Base-by-base conservation (phyloP, 1,284 basidiomycete genomes). In the Hypsizygus ulmarius region DNA sequence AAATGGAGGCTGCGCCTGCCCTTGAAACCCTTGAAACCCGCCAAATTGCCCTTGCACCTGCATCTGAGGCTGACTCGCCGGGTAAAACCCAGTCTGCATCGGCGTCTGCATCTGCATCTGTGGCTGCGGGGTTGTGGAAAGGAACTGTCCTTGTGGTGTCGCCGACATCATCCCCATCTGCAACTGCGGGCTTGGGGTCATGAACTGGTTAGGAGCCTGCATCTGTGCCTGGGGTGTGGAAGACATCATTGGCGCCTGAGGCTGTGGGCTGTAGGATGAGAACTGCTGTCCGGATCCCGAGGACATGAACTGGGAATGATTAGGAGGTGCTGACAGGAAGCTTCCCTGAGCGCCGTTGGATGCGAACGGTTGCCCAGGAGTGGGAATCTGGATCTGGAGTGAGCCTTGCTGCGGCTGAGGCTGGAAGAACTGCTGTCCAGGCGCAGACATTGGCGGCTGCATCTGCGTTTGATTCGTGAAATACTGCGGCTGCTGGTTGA, bases 211-310 rank as follows among this genome's bases (percentile, higher is more conserved):
- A 27, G 40, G 50, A 50, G 41, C 7, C 30, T 59, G 52, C 51
- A 56, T 55, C 30, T 55, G 54, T 15, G 53, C 53, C 40, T 60
- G 59, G 5, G 59, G 59, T 28, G 59, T 60, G 14, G 49, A 54
- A 10, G 57, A 52, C 54, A 53, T 43, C 8, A 50, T 12, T 37
- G 39, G 8, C 15, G 36, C 18, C 30, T 52, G 52, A 4, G 54
- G 51, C 42, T 67, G 66, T 8, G 67, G 64, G 39, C 62, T 68
- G 18, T 58, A 59, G 14, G 64, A 61, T 12, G 53, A 51, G 30
- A 60, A 60, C 36, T 53, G 55, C 25, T 61, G 62, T n/a, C 43
- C 54, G 2, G 64, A 60, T 42, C 62, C 63, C 0, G 64, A 56
- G 8, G 59, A 58, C 7, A 60, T 25, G 49, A 63, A 65, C 10